Evolutionary conservation across 371 early-diverging fungal species (phyloP).

Genomic region (Funneliformis caledonium): DNA sequence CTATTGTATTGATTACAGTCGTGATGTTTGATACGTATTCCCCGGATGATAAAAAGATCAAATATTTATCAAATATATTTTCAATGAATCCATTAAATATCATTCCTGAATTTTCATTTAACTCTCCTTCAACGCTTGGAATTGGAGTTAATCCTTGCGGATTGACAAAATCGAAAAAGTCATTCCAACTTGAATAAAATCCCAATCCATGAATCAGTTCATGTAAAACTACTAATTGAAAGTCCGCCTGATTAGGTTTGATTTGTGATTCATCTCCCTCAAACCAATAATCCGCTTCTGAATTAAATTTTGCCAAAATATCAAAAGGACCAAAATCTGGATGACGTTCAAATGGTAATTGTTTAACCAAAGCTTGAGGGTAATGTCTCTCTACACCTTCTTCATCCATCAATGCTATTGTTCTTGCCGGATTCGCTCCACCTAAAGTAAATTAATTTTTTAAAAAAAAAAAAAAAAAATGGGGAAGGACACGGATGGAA

Average conservation of each 20-base stretch:
- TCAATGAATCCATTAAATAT: constrained; percentile 20
- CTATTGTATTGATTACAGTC: background rate
- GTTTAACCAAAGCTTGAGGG: constrained; percentile 69
- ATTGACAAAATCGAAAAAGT: constrained; percentile 40
- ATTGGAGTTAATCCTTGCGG: constrained; percentile 40
- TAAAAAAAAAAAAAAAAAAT: too few relatives aligned
- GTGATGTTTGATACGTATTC: background rate
- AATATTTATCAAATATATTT: constrained; percentile 34
- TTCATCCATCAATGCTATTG: constrained; percentile 52
- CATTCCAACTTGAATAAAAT: constrained; percentile 56
- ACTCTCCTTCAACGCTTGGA: background rate
- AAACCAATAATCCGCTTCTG: constrained; percentile 52
- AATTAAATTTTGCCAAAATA: constrained; percentile 43
- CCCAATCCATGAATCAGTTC: constrained; percentile 70
- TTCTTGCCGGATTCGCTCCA: constrained; percentile 53
- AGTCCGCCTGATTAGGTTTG: constrained; percentile 53
- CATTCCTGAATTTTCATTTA: background rate
- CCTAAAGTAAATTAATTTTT: constrained; percentile 21
- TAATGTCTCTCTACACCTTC: constrained; percentile 57
- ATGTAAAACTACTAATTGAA: constrained; percentile 58
- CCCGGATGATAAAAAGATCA: constrained; percentile 2
- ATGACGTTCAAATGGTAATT: constrained; percentile 44
- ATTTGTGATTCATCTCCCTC: constrained; percentile 43
- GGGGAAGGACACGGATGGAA: too few relatives aligned
- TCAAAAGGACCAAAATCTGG: background rate